Evolutionary conservation across 2,329 filamentous ascomycete genomes (phyloP), one percentile per base, ranked within the genome.

Genomic region (Scytalidium sp.): DNA sequence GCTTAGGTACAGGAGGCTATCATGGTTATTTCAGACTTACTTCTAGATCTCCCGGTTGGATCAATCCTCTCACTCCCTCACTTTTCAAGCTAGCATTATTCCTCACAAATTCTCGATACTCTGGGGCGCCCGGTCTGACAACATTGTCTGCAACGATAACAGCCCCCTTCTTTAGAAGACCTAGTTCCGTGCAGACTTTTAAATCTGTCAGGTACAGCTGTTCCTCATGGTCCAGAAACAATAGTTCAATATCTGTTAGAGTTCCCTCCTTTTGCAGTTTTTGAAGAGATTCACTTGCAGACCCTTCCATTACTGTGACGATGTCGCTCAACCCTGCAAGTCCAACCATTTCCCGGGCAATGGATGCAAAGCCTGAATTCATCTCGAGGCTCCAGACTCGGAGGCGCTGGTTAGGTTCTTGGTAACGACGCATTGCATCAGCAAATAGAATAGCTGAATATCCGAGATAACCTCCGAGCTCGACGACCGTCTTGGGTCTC

Each of bases 211-310:
- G 79, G 65, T 92, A 92, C 0, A 84, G 78, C 0, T 85, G 84
- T 67, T 92, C 90, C 67, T 84, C 84, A 66, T 93, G 88, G 60
- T 92, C 88, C 25, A 93, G 70, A 66, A 93, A 92, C 66, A 91
- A 72, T 36, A 92, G 69, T 58, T 90, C 87, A 52, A 91, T 80
- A 42, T 77, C 74, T 20, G 73, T 67, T 20, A 91, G 64, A 3
- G 64, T 60, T 0, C 81, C 81, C 2, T 73, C 66, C 1, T 69
- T 60, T 52, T 82, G 73, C 9, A 92, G 72, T 4, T 79, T 76
- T 40, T 75, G 73, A 41, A 92, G 71, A 0, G 81, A 83, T 11
- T 74, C 72, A 49, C 84, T 80, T 53, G 84, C 85, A 3, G 81
- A 74, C 2, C 87, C 88, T 23, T 90, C 79, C 19, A 88, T 65